These are phyloP conservation scores for Fusarium succisae DNA, from an alignment of 2,329 filamentous ascomycete genomes.

Conservation along the genomic window DNA sequence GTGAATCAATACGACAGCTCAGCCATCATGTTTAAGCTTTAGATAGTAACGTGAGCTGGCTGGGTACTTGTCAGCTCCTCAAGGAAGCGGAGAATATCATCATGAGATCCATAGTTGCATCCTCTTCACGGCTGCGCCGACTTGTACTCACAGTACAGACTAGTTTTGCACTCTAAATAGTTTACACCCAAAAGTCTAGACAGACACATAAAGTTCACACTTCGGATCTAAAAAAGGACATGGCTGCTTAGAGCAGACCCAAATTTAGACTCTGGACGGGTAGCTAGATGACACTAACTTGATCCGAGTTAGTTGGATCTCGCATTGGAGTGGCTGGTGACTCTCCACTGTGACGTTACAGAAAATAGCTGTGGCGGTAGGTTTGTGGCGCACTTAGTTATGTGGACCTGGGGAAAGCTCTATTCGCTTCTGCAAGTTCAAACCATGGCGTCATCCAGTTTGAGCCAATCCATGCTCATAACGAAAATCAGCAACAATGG, in stretches of 20 bases:
- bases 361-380: slow-evolving; percentile 6
- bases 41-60: not conserved
- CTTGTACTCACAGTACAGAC: slow-evolving; percentile 29
- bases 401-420: slow-evolving; percentile 28
- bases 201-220: slow-evolving; percentile 2
- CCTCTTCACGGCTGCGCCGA: not conserved
- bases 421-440: slow-evolving; percentile 28
- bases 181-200: not conserved
- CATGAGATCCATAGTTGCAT: not conserved
- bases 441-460: slow-evolving; percentile 22
- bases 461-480: slow-evolving; percentile 26
- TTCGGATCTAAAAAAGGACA: slow-evolving; percentile 17
- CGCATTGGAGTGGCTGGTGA: slow-evolving; percentile 30
- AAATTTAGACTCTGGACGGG: slow-evolving; percentile 36
- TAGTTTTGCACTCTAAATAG: slow-evolving; percentile 10
- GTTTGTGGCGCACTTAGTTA: slow-evolving; percentile 13
- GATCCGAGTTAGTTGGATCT: not conserved
- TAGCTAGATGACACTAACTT: slow-evolving; percentile 23
- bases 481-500: slow-evolving; percentile 23
- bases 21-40: not conserved
- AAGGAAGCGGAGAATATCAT: not conserved
- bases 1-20: not conserved
- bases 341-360: slow-evolving; percentile 26
- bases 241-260: slow-evolving; percentile 33
- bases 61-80: not conserved